Evolutionary conservation across 345 rosid species (phyloP), one percentile per base, ranked within the genome.

Genomic region (Kernera saxatilis): DNA sequence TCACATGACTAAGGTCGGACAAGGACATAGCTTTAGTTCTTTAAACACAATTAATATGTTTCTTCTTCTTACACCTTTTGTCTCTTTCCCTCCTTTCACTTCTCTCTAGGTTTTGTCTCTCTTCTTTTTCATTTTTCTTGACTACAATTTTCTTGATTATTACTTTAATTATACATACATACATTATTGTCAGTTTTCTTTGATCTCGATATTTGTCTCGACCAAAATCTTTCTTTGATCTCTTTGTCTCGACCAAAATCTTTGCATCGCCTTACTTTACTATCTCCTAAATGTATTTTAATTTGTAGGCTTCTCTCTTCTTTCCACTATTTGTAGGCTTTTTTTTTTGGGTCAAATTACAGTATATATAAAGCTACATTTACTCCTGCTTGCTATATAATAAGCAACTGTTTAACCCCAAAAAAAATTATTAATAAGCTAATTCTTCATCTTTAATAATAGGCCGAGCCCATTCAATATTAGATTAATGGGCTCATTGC

Each of bases 1-100:
- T 19, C 72, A 73, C 72, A 73, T 48, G 77, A 65, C 66, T 5
- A 27, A 56, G 60, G 67, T 57, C 32, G 77, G 77, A 66, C 40
- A 45, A 66, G 27, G 14, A 39, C 45, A 39, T 73, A 66, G 48
- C 77, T 72, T 72, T 64, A 64, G 65, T 72, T 63, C 65, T 72
- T 60, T 72, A 57, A 35, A 48, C 67, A 66, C 60, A 57, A 73
- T 73, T 73, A 57, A 65, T 57, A 56, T 73, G 77, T 73, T 50
- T 65, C 66, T 56, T 49, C 67, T 5, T 46, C 72, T 73, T 56
- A 56, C 72, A 73, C 43, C 66, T 73, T 73, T 65, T 73, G 72
- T 73, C 72, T 39, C 25, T 39, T 64, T 63, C 69, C 23, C 45
- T 5, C 22, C 33, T 26, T 46, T 23, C 64, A 46, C 65, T 27